Conservation (phyloP, 2,329 filamentous ascomycete genomes). For the Botrytis cinerea region DNA sequence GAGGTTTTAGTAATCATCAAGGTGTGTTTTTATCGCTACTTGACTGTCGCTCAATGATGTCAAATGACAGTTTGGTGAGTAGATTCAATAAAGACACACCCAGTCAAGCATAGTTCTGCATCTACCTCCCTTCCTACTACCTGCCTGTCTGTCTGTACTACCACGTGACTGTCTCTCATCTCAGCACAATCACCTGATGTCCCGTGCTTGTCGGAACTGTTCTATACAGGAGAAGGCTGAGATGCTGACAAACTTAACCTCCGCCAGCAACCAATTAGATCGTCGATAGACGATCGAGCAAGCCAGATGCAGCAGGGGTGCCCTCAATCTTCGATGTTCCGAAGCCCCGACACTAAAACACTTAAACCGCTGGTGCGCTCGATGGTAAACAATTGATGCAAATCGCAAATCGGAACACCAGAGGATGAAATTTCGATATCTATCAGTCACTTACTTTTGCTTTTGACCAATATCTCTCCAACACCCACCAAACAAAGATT, state of each 20-base stretch:
- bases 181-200: background rate
- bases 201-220: background rate
- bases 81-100: background rate
- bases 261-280: background rate
- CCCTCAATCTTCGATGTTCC: background rate
- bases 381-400: conserved; percentile 10
- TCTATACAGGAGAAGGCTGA: background rate
- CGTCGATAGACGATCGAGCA: background rate
- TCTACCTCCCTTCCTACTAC: too few species aligned
- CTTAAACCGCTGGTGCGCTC: background rate
- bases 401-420: conserved; percentile 2
- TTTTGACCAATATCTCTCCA: background rate
- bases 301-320: background rate
- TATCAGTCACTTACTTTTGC: background rate
- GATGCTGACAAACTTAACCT: background rate
- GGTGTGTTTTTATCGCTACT: background rate
- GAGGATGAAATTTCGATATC: background rate
- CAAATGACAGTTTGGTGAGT: background rate
- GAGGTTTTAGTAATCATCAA: background rate
- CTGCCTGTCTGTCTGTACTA: too few species aligned
- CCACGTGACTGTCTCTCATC: background rate
- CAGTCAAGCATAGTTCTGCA: rapidly evolving
- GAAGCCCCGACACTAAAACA: background rate
- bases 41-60: background rate
- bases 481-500: background rate